Evolutionary conservation across 495 filamentous ascomycete species (phyloP).

Genomic region (Immersiella caudata): DNA sequence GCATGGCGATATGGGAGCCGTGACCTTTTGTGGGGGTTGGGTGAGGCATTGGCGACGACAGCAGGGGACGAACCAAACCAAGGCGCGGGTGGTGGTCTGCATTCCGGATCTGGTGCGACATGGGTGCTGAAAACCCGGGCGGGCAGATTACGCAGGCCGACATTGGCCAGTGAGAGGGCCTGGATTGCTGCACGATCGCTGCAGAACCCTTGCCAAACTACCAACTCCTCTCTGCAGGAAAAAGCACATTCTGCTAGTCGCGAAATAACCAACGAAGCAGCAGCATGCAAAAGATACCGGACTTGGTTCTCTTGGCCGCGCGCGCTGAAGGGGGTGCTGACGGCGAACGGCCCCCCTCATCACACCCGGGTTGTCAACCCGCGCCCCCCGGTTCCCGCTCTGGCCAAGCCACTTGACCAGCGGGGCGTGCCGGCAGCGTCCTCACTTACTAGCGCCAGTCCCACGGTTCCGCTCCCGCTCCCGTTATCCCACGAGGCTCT

Average conservation of each 20-base stretch:
- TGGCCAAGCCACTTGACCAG: background rate
- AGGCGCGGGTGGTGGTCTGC: background rate
- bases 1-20: background rate
- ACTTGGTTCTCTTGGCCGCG: background rate
- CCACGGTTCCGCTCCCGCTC: too few relatives aligned
- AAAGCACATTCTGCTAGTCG: too few relatives aligned
- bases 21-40: slow-evolving; percentile 2
- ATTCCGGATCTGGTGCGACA: background rate
- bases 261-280: background rate
- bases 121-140: background rate
- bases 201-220: too few relatives aligned
- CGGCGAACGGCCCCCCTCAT: background rate
- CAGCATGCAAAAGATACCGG: background rate
- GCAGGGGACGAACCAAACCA: slow-evolving; percentile 4
- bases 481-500: too few relatives aligned
- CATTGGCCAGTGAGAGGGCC: too few relatives aligned
- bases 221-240: too few relatives aligned
- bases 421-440: background rate
- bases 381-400: background rate
- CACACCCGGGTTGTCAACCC: background rate
- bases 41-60: background rate
- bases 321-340: background rate
- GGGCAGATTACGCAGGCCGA: too few relatives aligned
- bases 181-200: too few relatives aligned
- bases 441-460: background rate